A percentile compares a stretch with the other conserved stretches of the same genome.
These are phyloP conservation scores for Pyrenophora teres DNA, from an alignment of 2,329 filamentous ascomycete genomes.

Conservation along the genomic window DNA sequence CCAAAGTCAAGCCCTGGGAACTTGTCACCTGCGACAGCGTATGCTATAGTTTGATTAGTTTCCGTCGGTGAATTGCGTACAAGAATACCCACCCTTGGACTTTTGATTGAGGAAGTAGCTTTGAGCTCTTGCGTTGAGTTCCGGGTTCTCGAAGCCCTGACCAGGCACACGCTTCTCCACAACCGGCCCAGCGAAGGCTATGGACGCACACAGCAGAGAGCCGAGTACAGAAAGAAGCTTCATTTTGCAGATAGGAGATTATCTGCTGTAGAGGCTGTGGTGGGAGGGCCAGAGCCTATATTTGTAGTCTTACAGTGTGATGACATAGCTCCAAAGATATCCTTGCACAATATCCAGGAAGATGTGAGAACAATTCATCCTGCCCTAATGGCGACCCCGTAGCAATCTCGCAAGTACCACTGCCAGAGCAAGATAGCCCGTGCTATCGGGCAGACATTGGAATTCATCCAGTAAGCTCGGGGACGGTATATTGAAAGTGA, in stretches of 20 bases:
- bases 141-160: conserved; percentile 38
- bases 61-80: too few species aligned
- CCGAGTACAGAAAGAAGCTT: conserved; percentile 37
- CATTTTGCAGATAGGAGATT: conserved; percentile 30
- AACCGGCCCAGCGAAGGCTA: conserved; percentile 34
- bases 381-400: background rate
- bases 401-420: conserved; percentile 4
- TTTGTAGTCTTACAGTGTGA: conserved; percentile 23
- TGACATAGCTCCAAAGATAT: conserved; percentile 14
- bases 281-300: conserved; percentile 10
- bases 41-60: conserved; percentile 53
- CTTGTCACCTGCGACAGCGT: conserved; percentile 65
- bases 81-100: conserved; percentile 33
- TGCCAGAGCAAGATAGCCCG: background rate
- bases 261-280: conserved; percentile 5
- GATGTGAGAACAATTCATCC: conserved; percentile 19
- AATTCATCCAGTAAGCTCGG: conserved; percentile 2
- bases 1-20: conserved; percentile 74
- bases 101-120: conserved; percentile 41
- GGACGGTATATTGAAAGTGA: background rate
- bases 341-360: conserved; percentile 21
- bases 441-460: conserved; percentile 4
- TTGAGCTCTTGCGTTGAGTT: conserved; percentile 42
- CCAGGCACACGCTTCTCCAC: conserved; percentile 36
- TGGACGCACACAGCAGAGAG: conserved; percentile 37